A percentile compares a stretch with the other conserved stretches of the same genome.
phyloP scores from a whole-genome alignment of 352 stramenopile species.

The Aphanomyces invadans region DNA sequence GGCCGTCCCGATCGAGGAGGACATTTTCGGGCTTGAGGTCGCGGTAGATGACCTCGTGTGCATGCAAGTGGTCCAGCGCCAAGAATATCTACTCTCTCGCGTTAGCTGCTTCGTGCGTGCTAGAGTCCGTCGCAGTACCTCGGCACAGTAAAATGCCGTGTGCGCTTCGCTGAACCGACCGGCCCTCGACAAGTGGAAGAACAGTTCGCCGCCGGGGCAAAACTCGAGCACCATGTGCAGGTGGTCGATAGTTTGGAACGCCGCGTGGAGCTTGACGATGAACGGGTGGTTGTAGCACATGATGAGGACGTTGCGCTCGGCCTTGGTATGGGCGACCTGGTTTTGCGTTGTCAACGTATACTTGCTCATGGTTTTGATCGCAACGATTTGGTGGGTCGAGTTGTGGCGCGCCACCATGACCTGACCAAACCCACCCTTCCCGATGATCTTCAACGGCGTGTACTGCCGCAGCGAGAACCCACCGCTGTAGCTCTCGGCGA shows the following conservation, averaged over 20 bases:
- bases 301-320: constrained; percentile 80
- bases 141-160: constrained; percentile 80
- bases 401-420: constrained; percentile 69
- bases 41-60: constrained; percentile 73
- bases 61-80: constrained; percentile 67
- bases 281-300: constrained; percentile 87
- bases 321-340: constrained; percentile 78
- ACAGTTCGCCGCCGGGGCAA: constrained; percentile 76
- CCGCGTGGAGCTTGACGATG: constrained; percentile 83
- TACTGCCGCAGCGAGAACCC: constrained; percentile 70
- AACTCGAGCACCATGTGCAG: constrained; percentile 85
- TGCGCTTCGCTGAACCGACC: constrained; percentile 70
- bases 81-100: constrained; percentile 48
- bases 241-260: constrained; percentile 84
- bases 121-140: no score
- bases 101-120: no score
- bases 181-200: constrained; percentile 75
- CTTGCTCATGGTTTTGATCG: constrained; percentile 82
- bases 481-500: constrained; percentile 75
- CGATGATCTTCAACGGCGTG: constrained; percentile 71
- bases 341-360: constrained; percentile 66
- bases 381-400: constrained; percentile 45
- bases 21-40: constrained; percentile 91
- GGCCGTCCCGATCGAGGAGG: constrained; percentile 75
- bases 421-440: constrained; percentile 79